Evolutionary conservation across 257 asterid species (phyloP).

Genomic region (Lithospermum erythrorhizon): DNA sequence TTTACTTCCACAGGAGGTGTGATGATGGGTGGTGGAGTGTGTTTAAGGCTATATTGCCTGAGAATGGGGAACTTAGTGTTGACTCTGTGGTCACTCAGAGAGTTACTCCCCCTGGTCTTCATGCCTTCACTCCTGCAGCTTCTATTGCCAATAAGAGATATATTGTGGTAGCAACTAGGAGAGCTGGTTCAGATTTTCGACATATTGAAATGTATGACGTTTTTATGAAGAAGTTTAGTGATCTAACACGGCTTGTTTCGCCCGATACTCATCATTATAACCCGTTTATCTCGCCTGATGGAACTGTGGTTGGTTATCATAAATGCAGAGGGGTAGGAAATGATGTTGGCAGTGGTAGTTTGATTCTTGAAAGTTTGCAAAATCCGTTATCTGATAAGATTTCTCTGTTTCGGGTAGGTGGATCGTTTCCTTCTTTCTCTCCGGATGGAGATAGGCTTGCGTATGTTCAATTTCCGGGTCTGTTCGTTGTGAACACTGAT

Average conservation of each 20-base stretch:
- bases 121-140: slow-evolving; percentile 90
- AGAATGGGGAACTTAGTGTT: slow-evolving; percentile 14
- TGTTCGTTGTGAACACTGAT: slow-evolving; percentile 58
- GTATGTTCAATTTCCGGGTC: slow-evolving; percentile 47
- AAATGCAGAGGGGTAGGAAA: slow-evolving; percentile 46
- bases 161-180: slow-evolving; percentile 71
- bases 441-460: slow-evolving; percentile 65
- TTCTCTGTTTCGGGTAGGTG: slow-evolving; percentile 67
- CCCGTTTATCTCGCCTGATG: slow-evolving; percentile 69
- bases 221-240: slow-evolving; percentile 21
- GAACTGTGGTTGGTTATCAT: slow-evolving; percentile 56
- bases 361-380: slow-evolving; percentile 45
- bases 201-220: slow-evolving; percentile 71
- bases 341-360: slow-evolving; percentile 17
- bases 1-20: slow-evolving; percentile 66
- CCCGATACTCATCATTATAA: slow-evolving; percentile 60
- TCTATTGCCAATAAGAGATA: slow-evolving; percentile 36
- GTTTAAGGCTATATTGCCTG: slow-evolving; percentile 32
- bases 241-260: slow-evolving; percentile 41
- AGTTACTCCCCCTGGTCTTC: slow-evolving; percentile 82
- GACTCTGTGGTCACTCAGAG: slow-evolving; percentile 38
- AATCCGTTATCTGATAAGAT: slow-evolving; percentile 35
- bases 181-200: slow-evolving; percentile 51
- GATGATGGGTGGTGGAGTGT: slow-evolving; percentile 96
- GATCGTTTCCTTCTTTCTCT: slow-evolving; percentile 77